Conservation (phyloP, 2,329 filamentous ascomycete genomes). For the Fusarium annulatum region DNA sequence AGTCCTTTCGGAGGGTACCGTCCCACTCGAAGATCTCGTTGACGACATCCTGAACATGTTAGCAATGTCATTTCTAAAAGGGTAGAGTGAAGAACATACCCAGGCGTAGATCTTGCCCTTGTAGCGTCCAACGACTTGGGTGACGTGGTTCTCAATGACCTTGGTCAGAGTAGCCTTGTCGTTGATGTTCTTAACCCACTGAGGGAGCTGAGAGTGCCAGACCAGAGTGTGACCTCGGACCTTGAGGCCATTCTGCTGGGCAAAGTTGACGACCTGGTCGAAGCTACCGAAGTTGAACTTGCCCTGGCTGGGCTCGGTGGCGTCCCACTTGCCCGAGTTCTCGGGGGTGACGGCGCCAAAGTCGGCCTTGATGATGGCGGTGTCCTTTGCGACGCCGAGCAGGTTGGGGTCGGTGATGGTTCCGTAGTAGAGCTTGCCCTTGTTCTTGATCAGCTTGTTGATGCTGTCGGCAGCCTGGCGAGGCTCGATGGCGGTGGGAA, state of each 20-base stretch:
- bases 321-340: conserved; percentile 78
- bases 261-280: conserved; percentile 71
- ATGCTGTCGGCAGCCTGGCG: conserved; percentile 13
- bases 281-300: conserved; percentile 67
- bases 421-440: conserved; percentile 74
- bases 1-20: conserved; percentile 64
- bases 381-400: conserved; percentile 54
- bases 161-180: conserved; percentile 62
- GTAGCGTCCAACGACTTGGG: conserved; percentile 65
- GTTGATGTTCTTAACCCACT: conserved; percentile 68
- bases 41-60: conserved; percentile 63
- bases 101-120: conserved; percentile 66
- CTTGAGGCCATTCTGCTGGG: conserved; percentile 61
- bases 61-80: accelerated
- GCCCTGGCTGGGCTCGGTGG: conserved; percentile 50
- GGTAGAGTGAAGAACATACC: neutral
- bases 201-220: conserved; percentile 71
- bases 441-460: conserved; percentile 57
- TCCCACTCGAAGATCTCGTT: conserved; percentile 75
- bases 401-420: conserved; percentile 65
- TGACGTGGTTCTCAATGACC: conserved; percentile 70
- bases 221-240: conserved; percentile 74
- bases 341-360: conserved; percentile 75
- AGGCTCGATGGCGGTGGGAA: conserved; percentile 18
- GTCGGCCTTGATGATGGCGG: conserved; percentile 66